A percentile compares a stretch with the other conserved stretches of the same genome.
Evolutionary conservation across 202 grass and related monocot genomes (phyloP).

Genomic region (Carex arenaria): DNA sequence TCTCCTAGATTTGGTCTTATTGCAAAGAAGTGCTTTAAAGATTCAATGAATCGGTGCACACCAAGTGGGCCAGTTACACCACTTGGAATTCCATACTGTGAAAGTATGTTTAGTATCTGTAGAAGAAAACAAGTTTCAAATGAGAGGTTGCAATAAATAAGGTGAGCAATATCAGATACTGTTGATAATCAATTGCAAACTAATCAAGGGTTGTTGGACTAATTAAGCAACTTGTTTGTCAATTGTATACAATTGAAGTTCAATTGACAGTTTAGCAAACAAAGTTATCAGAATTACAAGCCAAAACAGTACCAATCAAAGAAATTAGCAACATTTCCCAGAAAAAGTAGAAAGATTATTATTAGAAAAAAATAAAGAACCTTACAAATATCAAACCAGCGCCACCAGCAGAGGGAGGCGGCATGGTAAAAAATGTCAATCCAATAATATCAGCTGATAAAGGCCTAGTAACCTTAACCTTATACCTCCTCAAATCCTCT

Average conservation of each 20-base stretch:
- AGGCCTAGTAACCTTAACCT: conserved; percentile 55
- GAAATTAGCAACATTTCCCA: not conserved
- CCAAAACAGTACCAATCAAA: not conserved
- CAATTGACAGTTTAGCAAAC: not conserved
- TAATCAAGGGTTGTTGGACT: too few relatives aligned
- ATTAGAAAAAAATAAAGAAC: not conserved
- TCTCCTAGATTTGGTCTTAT: conserved; percentile 76
- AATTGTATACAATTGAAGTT: not conserved
- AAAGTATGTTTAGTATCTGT: conserved; percentile 87
- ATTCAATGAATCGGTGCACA: conserved; percentile 73
- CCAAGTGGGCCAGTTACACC: conserved; percentile 65
- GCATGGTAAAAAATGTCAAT: conserved; percentile 61
- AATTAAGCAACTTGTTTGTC: too few relatives aligned
- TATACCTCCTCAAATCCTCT: conserved; percentile 62
- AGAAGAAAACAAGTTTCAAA: not conserved
- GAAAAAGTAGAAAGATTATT: not conserved
- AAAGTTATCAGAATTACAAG: too few relatives aligned
- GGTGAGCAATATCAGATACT: too few relatives aligned
- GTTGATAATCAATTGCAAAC: too few relatives aligned
- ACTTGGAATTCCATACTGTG: conserved; percentile 59
- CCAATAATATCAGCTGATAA: conserved; percentile 44
- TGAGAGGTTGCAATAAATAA: too few relatives aligned
- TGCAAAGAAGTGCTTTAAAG: conserved; percentile 66
- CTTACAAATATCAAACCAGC: conserved; percentile 74
- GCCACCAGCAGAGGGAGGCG: conserved; percentile 80